Conservation (phyloP, 2,329 filamentous ascomycete genomes). For the Talaromyces amestolkiae region DNA sequence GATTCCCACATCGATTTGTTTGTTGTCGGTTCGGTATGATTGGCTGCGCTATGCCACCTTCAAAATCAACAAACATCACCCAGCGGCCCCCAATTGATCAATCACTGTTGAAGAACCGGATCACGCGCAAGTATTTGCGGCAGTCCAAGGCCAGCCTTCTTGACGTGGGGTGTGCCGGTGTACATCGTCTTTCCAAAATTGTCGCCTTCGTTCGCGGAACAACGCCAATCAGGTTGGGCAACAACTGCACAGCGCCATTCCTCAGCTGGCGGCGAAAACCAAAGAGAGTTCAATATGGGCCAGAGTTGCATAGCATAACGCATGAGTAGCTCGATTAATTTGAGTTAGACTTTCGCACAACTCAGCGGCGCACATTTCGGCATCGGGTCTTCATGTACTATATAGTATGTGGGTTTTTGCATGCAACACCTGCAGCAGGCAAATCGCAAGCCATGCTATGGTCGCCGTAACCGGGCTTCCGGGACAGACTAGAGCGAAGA, state of each 20-base stretch:
- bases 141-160: background rate
- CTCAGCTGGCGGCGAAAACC: slow-evolving; percentile 16
- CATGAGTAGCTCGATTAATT: background rate
- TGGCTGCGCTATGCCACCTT: background rate
- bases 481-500: slow-evolving; percentile 10
- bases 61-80: background rate
- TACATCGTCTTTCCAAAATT: background rate
- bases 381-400: background rate
- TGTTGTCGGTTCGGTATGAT: background rate
- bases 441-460: background rate
- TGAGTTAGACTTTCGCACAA: background rate
- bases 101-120: background rate
- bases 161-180: background rate
- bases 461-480: slow-evolving; percentile 6
- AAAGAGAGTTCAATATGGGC: background rate
- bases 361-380: background rate
- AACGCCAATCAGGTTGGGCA: slow-evolving; percentile 8
- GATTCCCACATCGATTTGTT: background rate
- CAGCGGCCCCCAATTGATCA: background rate
- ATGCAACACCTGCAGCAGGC: slow-evolving; percentile 9
- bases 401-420: background rate
- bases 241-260: background rate
- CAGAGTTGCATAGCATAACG: slow-evolving; percentile 5
- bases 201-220: background rate
- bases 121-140: background rate